Evolutionary conservation across 768 basidiomycete genomes (phyloP).

Genomic region (Hirschioporus abietinus): DNA sequence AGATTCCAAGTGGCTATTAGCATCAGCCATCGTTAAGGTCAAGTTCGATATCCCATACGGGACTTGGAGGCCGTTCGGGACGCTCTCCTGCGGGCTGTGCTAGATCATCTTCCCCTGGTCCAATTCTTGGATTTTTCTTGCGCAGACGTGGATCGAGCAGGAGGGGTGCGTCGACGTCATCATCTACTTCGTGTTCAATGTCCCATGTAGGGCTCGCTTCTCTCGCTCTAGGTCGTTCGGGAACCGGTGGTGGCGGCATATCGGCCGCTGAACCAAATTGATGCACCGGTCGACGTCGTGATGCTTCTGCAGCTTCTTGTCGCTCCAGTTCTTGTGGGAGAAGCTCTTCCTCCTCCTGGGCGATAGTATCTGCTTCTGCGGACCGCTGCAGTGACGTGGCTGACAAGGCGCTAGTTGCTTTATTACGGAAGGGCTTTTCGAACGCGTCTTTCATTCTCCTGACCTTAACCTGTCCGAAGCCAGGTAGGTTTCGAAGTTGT

Average conservation of each 20-base stretch:
- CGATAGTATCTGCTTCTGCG: constrained; percentile 6
- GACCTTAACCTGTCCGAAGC: constrained; percentile 92
- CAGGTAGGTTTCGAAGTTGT: constrained; percentile 78
- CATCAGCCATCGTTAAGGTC: constrained; percentile 28
- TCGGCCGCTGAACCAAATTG: constrained; percentile 4
- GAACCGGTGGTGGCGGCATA: background rate
- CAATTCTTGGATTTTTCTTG: background rate
- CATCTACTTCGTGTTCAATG: constrained; percentile 55
- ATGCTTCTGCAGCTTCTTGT: background rate
- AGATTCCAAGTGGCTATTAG: background rate
- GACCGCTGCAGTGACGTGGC: constrained; percentile 24
- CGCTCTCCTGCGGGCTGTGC: background rate
- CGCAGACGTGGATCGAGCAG: background rate
- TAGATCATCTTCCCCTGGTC: background rate
- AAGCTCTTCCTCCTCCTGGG: constrained; percentile 6
- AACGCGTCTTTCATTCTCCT: constrained; percentile 88
- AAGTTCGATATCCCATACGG: constrained; percentile 41
- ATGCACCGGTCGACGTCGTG: background rate
- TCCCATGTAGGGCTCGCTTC: constrained; percentile 66
- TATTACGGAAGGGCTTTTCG: constrained; percentile 78
- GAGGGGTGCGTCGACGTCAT: constrained; percentile 18
- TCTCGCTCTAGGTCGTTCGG: constrained; percentile 18
- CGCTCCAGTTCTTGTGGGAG: background rate
- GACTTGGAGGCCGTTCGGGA: constrained; percentile 20
- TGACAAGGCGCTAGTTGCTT: constrained; percentile 44